Conservation (phyloP, 441 rosid genomes). For the Gossypium trilobum region DNA sequence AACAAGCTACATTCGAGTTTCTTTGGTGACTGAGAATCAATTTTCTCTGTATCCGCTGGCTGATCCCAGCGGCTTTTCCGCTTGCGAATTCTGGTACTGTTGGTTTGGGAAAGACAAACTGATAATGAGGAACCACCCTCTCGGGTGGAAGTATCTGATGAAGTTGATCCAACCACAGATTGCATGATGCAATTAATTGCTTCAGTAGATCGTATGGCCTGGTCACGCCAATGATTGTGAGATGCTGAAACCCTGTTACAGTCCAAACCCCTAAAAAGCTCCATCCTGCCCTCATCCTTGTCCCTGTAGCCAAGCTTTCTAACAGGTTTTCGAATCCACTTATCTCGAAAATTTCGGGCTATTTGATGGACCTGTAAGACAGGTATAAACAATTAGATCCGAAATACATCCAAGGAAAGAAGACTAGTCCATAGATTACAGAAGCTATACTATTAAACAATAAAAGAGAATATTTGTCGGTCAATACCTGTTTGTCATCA, state of each 20-base stretch:
- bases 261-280: slow-evolving; percentile 33
- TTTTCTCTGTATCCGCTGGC: slow-evolving; percentile 41
- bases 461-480: not conserved
- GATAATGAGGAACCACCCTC: slow-evolving; percentile 36
- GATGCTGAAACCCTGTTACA: slow-evolving; percentile 37
- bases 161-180: slow-evolving; percentile 31
- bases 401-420: not conserved
- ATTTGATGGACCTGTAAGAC: slow-evolving; percentile 80
- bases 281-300: slow-evolving; percentile 53
- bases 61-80: slow-evolving; percentile 99
- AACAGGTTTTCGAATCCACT: slow-evolving; percentile 64
- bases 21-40: slow-evolving; percentile 16
- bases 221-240: slow-evolving; percentile 42
- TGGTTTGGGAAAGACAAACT: slow-evolving; percentile 25
- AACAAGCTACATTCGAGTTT: slow-evolving; percentile 17
- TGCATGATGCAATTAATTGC: slow-evolving; percentile 28
- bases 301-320: slow-evolving; percentile 50
- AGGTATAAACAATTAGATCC: slow-evolving; percentile 7
- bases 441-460: not conserved
- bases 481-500: slow-evolving; percentile 71
- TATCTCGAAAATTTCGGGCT: slow-evolving; percentile 82
- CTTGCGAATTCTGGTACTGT: slow-evolving; percentile 44
- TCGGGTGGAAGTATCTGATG: slow-evolving; percentile 26
- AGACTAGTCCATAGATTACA: not conserved
- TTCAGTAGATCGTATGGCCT: slow-evolving; percentile 46